Evolutionary conservation across 75 land plant genomes (phyloP), one percentile per base, ranked within the genome.

Genomic region (Isoetes taiwanensis): DNA sequence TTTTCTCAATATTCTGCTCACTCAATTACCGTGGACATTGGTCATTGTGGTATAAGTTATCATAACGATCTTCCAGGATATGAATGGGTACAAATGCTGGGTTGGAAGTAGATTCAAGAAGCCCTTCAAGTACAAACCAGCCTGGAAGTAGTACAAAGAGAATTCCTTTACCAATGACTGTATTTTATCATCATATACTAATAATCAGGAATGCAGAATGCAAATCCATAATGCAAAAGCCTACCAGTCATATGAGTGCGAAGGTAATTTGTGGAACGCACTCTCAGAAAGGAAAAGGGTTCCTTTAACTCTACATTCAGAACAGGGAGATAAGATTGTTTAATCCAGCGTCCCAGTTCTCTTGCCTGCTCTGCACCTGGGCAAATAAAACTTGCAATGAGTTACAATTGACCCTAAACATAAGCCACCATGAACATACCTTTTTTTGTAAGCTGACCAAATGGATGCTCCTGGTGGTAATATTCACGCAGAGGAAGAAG

Each of bases 11-110:
- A 23, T 6, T 46, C 5, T 4, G 50, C 16, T 19, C 5, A 23
- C 4, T 6, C 4, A 6, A 16, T 6, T 46, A 46, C 50, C 50
- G 50, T 46, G 50, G 25, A 46, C 50, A 46, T 19, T 46, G 50
- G 23, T 46, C 50, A n/a, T 46, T 46, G 50, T 46, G 50, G n/a
- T 46, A 46, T 23, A 46, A 46, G 50, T 46, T 46, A 6, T 46
- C 50, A 6, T 6, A 23, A 8, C 19, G 50, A 16, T 46, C 50
- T 23, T 46, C 50, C 21, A 8, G n/a, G 50, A 46, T 46, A n/a
- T 8, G 4, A 23, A 46, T 46, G 16, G 50, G 50, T 6, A 46
- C 50, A 46, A 23, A 46, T 23, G 50, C 50, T 46, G 50, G 8
- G 16, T 19, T 19, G 8, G 16, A 16, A n/a, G 25, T n/a, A 5